Percentiles rank a stretch among this genome's conserved stretches.
These are phyloP conservation scores for Trichosporon sp. DNA, from an alignment of 1,284 basidiomycete species.

Conservation along the genomic window DNA sequence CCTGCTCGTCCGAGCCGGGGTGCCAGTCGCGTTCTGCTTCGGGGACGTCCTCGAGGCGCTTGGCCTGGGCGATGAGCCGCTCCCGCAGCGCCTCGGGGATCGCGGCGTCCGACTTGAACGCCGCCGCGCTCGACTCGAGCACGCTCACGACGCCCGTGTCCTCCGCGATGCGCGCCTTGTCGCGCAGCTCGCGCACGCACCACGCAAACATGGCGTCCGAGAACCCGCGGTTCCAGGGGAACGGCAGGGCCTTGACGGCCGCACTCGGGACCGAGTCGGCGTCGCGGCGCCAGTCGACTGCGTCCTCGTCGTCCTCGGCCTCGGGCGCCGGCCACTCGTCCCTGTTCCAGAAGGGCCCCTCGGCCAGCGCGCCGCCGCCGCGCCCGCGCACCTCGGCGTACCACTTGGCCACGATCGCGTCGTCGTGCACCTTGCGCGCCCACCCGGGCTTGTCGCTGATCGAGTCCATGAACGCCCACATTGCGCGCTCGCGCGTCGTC, in stretches of 20 bases:
- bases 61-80: neutral
- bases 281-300: neutral
- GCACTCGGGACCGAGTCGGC: neutral
- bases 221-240: constrained; percentile 7
- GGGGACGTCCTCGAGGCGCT: constrained; percentile 3
- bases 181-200: constrained; percentile 7
- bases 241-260: neutral
- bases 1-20: constrained; percentile 5
- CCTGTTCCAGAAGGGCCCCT: neutral
- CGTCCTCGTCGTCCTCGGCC: neutral
- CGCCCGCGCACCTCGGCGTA: constrained; percentile 8
- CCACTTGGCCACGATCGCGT: constrained; percentile 15
- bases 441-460: constrained; percentile 15
- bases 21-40: constrained; percentile 9
- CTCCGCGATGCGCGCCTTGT: constrained; percentile 4
- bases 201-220: constrained; percentile 6
- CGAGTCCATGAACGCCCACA: constrained; percentile 8
- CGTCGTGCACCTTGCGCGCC: constrained; percentile 13
- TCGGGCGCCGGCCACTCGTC: neutral
- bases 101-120: constrained; percentile 1
- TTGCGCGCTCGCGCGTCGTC: constrained; percentile 14
- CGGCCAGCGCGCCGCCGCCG: neutral
- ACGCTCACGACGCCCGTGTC: neutral
- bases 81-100: neutral
- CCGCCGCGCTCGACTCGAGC: constrained; percentile 4